Base-by-base conservation (phyloP, 129 eudicot species). In the Chrysanthemum seticuspe region DNA sequence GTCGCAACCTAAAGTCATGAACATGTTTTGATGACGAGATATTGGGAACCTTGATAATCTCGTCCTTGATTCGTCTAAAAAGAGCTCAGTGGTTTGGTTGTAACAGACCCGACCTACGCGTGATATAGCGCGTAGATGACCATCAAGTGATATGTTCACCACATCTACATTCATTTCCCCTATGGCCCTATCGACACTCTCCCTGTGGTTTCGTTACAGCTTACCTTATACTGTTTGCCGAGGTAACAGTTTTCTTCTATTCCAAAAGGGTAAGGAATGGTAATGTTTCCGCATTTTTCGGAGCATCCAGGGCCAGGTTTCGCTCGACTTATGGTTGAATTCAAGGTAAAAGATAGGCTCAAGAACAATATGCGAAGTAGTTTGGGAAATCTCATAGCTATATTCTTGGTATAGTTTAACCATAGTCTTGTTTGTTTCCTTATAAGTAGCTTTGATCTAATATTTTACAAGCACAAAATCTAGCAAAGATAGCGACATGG, bases 191-290 rank as follows among this genome's bases (percentile, higher is more conserved):
- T 64, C 3, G 25, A 19, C 2, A 49, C 68, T 7, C 23, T 70
- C 16, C 52, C 34, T 19, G 71, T 14, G 62, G 19, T 53, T 2
- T 40, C 1, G 25, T 48, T 53, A 74, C 78, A 74, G 4, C 3
- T 31, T 65, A 74, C 65, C 72, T 0, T 64, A 15, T 64, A 74
- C 18, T 45, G 21, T 0, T 1, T 15, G 1, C 40, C 27, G n/a
- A 65, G 78, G 19, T 74, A 74, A 65, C 78, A 74, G 4, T 53
- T 53, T 64, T 74, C 65, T 65, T 74, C 72, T 8, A 64, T 74
- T 34, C 78, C 78, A 10, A 74, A 74, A 18, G 78, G 78, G 45
- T 51, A 74, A 4, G 44, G 78, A 64, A 74, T 34, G 10, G 34
- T 19, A 10, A 74, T 9, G 11, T 74, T 64, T 5, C 65, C 65